Base-by-base conservation (phyloP, 768 basidiomycete species). In the Ramaria sp. region DNA sequence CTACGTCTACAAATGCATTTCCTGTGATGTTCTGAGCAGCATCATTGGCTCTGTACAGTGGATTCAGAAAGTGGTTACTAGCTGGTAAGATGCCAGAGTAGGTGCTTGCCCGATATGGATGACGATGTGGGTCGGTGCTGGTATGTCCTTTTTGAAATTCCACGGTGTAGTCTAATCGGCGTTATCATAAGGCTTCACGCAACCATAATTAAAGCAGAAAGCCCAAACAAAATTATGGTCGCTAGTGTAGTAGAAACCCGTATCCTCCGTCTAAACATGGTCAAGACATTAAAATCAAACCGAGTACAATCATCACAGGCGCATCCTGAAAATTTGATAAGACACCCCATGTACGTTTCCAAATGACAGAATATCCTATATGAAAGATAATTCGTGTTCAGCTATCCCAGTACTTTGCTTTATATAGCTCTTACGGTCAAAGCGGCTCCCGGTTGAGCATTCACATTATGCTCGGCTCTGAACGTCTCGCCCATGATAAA, bases 371-470 rank as follows among this genome's bases (percentile, higher is more conserved):
- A 79, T 75, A 59, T 79, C 78, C 78, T 78, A 27, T 27, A 5
- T 27, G 27, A 39, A 2, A 41, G 31, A 5, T 43, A 43, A 12
- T 15, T 38, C 19, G 22, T 17, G 27, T 27, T 27, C 34, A 37
- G 9, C 34, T 7, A 37, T 2, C 34, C 9, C 34, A 37, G 9
- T 7, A 10, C 9, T 37, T 10, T 9, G 34, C 9, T 37, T 10
- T 37, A 9, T 46, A 47, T 1, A 61, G 15, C 37, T 15, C 68
- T 53, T 55, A 78, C 76, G 1, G 69, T 73, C 17, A 81, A 66
- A 22, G 78, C 73, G 0, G 75, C 79, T 5, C 78, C 80, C 1
- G 81, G 80, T 61, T 81, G 80, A 4, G 79, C 79, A 24, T 70
- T 75, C 30, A 81, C 70, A 7, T 65, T 68, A 61, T 78, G 74